These are phyloP conservation scores for Xylaria telfairii DNA, from an alignment of 495 filamentous ascomycete genomes.

Conservation along the genomic window DNA sequence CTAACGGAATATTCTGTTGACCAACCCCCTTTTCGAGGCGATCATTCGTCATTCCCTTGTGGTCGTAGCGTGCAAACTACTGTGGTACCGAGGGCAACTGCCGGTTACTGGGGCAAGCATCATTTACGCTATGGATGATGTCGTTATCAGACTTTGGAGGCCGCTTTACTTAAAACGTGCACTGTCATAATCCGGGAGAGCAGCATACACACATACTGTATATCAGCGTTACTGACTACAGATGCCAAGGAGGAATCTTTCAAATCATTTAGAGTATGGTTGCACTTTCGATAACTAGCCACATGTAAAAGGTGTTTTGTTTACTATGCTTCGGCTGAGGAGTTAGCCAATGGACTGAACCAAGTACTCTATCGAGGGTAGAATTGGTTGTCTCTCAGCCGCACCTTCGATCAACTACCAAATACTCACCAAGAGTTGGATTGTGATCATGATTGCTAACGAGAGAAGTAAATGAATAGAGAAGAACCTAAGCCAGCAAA, in stretches of 20 bases:
- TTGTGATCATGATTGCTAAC: not conserved
- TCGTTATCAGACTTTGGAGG: not conserved
- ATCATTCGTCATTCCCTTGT: not conserved
- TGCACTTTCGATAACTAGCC: too few relatives aligned
- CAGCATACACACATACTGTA: not conserved
- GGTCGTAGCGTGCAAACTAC: not conserved
- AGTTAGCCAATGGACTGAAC: not conserved
- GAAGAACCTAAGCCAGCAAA: not conserved
- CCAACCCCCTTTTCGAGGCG: not conserved
- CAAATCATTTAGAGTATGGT: constrained; percentile 18
- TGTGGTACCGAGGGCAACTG: not conserved
- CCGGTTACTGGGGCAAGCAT: not conserved
- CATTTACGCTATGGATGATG: not conserved
- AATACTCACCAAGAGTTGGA: not conserved
- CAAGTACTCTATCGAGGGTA: not conserved
- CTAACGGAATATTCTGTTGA: not conserved
- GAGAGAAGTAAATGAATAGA: not conserved
- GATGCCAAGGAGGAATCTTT: not conserved
- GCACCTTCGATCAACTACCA: not conserved
- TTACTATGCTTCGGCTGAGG: not conserved
- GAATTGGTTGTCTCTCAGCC: not conserved
- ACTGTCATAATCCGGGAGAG: not conserved
- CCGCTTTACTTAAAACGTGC: constrained; percentile 12
- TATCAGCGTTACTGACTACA: not conserved
- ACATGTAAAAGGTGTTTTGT: not conserved